Conservation (phyloP, 805 yeast species). For the Yamadazyma takamatsuzukensis region DNA sequence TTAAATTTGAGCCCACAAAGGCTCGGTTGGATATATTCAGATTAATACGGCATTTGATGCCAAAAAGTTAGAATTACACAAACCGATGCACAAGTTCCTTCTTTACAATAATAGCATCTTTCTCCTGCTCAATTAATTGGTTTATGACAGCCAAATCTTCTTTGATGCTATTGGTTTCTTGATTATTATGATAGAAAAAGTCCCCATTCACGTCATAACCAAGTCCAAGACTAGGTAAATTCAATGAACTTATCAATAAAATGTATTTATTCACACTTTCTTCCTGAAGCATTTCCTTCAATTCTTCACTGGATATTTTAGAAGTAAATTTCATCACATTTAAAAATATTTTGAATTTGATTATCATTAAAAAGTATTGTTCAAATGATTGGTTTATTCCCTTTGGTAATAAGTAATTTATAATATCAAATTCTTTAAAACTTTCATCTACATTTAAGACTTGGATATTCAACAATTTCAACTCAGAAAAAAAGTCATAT, state of each 20-base stretch:
- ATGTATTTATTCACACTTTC: constrained; percentile 6
- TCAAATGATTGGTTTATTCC: constrained; percentile 6
- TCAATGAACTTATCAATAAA: constrained; percentile 8
- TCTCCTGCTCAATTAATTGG: constrained; percentile 3
- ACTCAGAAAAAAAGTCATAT: background rate
- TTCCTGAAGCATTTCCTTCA: constrained; percentile 3
- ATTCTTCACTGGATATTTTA: constrained; percentile 6
- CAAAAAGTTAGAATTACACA: background rate
- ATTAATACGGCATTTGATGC: constrained; percentile 14
- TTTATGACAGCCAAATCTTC: background rate
- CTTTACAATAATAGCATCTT: constrained; percentile 6
- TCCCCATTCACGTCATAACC: constrained; percentile 9
- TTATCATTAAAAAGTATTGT: constrained; percentile 6
- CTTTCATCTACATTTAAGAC: constrained; percentile 3
- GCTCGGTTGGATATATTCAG: constrained; percentile 42
- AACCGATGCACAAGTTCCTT: constrained; percentile 8
- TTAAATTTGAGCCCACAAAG: constrained; percentile 45
- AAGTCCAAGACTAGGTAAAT: constrained; percentile 8
- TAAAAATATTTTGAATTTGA: constrained; percentile 12
- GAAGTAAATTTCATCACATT: constrained; percentile 10
- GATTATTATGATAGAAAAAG: constrained; percentile 7
- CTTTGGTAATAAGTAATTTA: constrained; percentile 7
- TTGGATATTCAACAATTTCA: constrained; percentile 4
- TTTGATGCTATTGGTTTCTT: constrained; percentile 1
- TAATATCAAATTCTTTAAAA: constrained; percentile 2